phyloP scores from a whole-genome alignment of 805 yeast genomes.

The Grigorovia transvaalensis region DNA sequence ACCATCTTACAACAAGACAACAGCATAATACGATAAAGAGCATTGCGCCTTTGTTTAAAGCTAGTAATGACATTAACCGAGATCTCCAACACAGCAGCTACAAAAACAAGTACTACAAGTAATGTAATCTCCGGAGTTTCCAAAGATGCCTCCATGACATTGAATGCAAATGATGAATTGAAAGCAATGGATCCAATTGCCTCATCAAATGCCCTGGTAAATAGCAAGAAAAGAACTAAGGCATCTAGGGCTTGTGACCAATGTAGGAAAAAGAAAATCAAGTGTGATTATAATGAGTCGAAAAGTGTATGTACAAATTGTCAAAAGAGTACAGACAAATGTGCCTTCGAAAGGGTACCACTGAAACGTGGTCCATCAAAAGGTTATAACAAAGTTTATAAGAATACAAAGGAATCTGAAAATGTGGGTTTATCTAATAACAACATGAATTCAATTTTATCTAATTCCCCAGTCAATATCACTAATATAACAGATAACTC shows the following conservation, averaged over 20 bases:
- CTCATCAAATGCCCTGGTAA: neutral
- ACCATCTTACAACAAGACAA: too few species aligned
- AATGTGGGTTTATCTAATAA: neutral
- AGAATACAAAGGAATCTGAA: neutral
- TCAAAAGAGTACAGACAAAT: slow-evolving; percentile 44
- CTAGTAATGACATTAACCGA: neutral
- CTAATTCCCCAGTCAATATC: neutral
- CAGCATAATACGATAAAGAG: neutral
- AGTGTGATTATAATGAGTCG: slow-evolving; percentile 53
- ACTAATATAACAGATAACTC: neutral
- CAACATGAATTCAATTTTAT: neutral
- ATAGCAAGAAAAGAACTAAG: slow-evolving; percentile 48
- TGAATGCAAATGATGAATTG: neutral
- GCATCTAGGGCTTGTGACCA: slow-evolving; percentile 77
- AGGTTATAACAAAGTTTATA: slow-evolving; percentile 41
- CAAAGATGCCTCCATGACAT: neutral
- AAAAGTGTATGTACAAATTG: slow-evolving; percentile 57
- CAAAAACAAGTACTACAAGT: neutral
- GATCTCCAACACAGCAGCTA: neutral
- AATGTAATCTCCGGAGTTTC: neutral
- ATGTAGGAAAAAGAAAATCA: slow-evolving; percentile 62
- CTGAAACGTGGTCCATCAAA: slow-evolving; percentile 72
- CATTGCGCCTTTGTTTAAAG: neutral
- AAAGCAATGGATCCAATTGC: neutral
- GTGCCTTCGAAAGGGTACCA: slow-evolving; percentile 63